Base-by-base conservation (phyloP, 441 rosid genomes). In the Euphorbia celastroides region DNA sequence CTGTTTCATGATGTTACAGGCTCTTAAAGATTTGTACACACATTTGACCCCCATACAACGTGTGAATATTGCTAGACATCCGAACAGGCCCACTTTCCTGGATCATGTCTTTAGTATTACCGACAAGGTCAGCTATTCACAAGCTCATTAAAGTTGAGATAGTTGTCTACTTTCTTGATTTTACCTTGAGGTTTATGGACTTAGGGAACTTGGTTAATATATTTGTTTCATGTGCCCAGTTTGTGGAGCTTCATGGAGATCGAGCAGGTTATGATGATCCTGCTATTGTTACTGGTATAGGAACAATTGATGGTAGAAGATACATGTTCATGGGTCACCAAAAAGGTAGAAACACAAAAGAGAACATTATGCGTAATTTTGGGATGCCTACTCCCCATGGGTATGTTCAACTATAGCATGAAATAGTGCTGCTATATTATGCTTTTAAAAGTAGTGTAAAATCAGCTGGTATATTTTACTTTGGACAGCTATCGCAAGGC, bases 381-480 rank as follows among this genome's bases (percentile, higher is more conserved):
- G 97, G 90, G 64, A 93, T 93, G 99, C 95, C 99, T 71, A 93
- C 99, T 70, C 99, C 99, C 55, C 97, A 89, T 70, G 97, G 97
- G 99, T 91, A 89, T 67, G 87, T 57, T 46, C 54, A 36, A 25
- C 66, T 67, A 58, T 38, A 16, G 38, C 41, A 31, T 61, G 62
- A 52, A 48, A 70, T 61, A 20, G 26, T 67, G 66, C 28, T n/a
- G 64, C 13, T 69, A 20, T 9, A 44, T 66, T 32, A 23, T 60
- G 56, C 17, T 26, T 28, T 60, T 22, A 28, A 16, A 14, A 19
- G 13, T 8, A 11, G 51, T 19, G 34, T 19, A 28, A 50, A 23
- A 20, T 41, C 52, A 46, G 48, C 68, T 66, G 27, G 60, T 51
- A 55, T 34, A 46, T 54, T 74, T 62, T 61, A 28, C 14, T 68